Evolutionary conservation across 1,284 basidiomycete genomes (phyloP), one percentile per base, ranked within the genome.

Genomic region (Naganishia albida): DNA sequence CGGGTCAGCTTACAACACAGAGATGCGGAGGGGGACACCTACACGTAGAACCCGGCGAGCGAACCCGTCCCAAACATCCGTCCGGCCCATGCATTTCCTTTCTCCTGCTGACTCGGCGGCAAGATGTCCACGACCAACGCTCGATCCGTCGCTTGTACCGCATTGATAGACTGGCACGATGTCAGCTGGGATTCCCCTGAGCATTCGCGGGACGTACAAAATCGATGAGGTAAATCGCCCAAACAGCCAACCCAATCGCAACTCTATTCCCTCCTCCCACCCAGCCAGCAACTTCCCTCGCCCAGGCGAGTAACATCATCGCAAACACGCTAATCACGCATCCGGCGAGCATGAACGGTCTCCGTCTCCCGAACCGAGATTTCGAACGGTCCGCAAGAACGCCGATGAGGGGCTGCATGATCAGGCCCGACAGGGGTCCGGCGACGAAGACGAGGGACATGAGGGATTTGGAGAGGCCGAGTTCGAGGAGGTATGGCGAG

Each of bases 401-500:
- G 67, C 91, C 93, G 70, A 98, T 89, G 54, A 96, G 76, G 0
- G 95, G 95, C 75, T 98, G 95, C 70, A 95, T 89, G 50, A 98
- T 82, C 16, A 98, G 83, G 1, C 95, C 95, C 0, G 89, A 90
- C 2, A 98, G 78, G 0, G 95, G 95, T 0, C 93, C 95, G 0
- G 95, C 95, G 39, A 98, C 83, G 80, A 98, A 96, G 18, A 98
- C 94, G 30, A 91, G 83, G 4, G 93, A 88, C 82, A 95, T 93
- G 67, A 84, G 83, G 13, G 90, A 87, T 79, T 94, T 95, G 18
- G 88, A 87, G 18, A 97, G 81, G 4, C 95, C 94, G 0, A 98
- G 85, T 0, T 91, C 90, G 59, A 96, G 83, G 1, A 98, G 83
- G 78, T 95, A 98, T 0, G 94, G 94, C 0, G 93, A 90, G n/a